Evolutionary conservation across 2,329 filamentous ascomycete species (phyloP).

Genomic region (Fusarium ambrosium): DNA sequence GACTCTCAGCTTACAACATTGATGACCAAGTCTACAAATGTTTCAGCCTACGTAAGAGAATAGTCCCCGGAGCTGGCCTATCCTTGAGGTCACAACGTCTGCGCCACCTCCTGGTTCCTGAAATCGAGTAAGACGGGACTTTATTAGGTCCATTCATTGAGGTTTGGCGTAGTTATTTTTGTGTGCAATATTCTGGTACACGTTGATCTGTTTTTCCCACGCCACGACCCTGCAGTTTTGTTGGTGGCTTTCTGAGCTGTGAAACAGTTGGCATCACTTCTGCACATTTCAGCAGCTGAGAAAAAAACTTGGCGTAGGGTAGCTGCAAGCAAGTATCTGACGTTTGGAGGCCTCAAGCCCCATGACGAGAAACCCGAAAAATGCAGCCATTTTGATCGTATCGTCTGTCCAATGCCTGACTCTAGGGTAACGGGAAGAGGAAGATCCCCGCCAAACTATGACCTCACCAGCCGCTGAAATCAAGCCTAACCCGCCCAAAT

Average conservation of each 20-base stretch:
- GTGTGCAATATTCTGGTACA: background rate
- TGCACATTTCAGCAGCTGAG: background rate
- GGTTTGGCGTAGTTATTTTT: background rate
- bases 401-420: background rate
- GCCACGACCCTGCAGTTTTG: conserved; percentile 26
- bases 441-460: conserved; percentile 23
- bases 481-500: conserved; percentile 35
- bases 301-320: background rate
- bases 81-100: background rate
- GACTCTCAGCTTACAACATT: conserved; percentile 3
- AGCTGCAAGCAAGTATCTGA: background rate
- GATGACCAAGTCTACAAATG: background rate
- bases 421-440: conserved; percentile 24
- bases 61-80: background rate
- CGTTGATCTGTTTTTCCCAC: conserved; percentile 3
- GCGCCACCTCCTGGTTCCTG: conserved; percentile 11
- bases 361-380: background rate
- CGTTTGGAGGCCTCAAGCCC: background rate
- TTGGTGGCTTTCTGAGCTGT: background rate
- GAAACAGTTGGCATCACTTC: background rate
- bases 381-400: background rate
- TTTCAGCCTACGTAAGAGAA: background rate
- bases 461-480: conserved; percentile 38
- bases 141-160: background rate
- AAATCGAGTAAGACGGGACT: background rate